phyloP scores from a whole-genome alignment of 1,139 yeast species.

The Kodamaea derodonti region DNA sequence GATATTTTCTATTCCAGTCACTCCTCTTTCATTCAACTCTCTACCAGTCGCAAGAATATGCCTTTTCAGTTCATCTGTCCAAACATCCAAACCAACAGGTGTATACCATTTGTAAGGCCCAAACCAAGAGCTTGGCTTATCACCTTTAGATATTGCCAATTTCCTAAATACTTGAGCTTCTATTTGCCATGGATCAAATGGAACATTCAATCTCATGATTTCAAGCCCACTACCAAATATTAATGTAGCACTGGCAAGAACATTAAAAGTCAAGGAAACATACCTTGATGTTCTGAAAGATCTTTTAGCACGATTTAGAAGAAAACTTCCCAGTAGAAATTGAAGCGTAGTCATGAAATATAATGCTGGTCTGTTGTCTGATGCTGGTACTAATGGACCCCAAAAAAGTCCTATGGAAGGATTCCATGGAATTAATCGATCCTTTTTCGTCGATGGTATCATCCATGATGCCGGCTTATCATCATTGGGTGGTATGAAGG shows the following conservation, averaged over 20 bases:
- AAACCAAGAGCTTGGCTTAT: constrained; percentile 51
- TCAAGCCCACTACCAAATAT: constrained; percentile 46
- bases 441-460: constrained; percentile 13
- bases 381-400: constrained; percentile 65
- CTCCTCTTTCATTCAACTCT: neutral
- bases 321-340: constrained; percentile 37
- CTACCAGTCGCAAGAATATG: neutral
- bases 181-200: constrained; percentile 64
- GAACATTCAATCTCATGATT: constrained; percentile 41
- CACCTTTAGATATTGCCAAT: constrained; percentile 39
- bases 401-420: constrained; percentile 60
- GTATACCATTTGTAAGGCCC: constrained; percentile 52
- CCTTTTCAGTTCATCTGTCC: constrained; percentile 18
- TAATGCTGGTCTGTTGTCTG: constrained; percentile 52
- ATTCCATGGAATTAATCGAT: constrained; percentile 25
- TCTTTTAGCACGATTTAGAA: constrained; percentile 22
- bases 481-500: no score
- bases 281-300: constrained; percentile 14
- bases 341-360: constrained; percentile 47
- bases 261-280: constrained; percentile 11
- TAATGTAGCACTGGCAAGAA: constrained; percentile 21
- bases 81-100: constrained; percentile 50
- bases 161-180: constrained; percentile 51
- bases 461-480: neutral
- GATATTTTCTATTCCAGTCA: neutral